Evolutionary conservation across 352 stramenopile genomes (phyloP), one percentile per base, ranked within the genome.

Genomic region (Globisporangium mamillatum): DNA sequence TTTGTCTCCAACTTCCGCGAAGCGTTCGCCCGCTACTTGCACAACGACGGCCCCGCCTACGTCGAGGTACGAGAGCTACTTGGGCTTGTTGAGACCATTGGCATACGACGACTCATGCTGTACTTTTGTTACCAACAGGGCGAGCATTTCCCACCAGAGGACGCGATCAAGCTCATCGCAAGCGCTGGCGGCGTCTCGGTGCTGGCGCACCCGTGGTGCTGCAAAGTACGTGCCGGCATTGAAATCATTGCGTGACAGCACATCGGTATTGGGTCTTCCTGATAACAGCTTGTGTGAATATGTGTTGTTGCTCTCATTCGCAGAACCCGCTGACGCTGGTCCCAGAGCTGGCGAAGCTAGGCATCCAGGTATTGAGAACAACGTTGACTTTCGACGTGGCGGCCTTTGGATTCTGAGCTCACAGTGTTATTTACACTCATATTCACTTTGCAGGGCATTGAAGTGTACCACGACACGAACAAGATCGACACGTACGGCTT

Each of bases 121-220:
- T 32, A 48, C 14, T 8, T 48, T 48, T 1, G 4, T 59, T 25
- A n/a, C 14, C 10, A 9, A 56, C 46, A 94, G 83, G 88, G 88
- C 52, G 80, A 91, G 32, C 80, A 93, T 54, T 95, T 94, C 56
- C 88, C 88, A 8, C 88, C 88, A n/a, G 81, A 93, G 72, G 82
- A 94, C 64, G 88, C 88, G 3, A 93, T 95, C 69, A 91, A 92
- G 61, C 78, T 95, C 53, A 95, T 95, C 63, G 84, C 88, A 18
- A 89, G 83, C 34, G 82, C 84, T 20, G 88, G 88, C 12, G 88
- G 88, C 2, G 76, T 95, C 14, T 95, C 88, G 0, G 82, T 95
- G 60, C 76, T 95, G n/a, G 88, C 88, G 0, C 88, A 95, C 60
- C 88, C 88, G 22, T 95, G 88, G 88, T 94, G 86, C 62, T 95